Evolutionary conservation across 495 filamentous ascomycete genomes (phyloP), one percentile per base, ranked within the genome.

Genomic region (Xylaria intraflava): DNA sequence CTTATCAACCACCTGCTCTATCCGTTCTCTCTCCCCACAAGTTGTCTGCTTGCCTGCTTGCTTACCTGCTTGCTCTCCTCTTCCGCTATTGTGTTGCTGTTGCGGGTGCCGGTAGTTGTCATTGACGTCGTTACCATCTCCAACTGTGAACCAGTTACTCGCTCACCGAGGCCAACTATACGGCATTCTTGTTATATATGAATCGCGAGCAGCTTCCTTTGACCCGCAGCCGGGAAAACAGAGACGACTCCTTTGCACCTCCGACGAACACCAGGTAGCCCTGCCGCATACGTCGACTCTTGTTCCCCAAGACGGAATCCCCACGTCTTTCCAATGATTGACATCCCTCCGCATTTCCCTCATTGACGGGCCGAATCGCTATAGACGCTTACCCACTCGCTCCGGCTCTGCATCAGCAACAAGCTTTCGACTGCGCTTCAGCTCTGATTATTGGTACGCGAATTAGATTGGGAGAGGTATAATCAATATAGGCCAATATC

Each of bases 301-400:
- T 27, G 26, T 26, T 36, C n/a, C 49, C 58, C 64, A 55, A 58
- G 63, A 49, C 61, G 20, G 38, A 39, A 62, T 66, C 61, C 64
- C 64, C 64, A 59, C 58, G 56, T 66, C 64, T 38, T 63, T 64
- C 61, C 62, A 57, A 66, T 66, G 64, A 62, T 47, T 52, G 47
- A 55, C 53, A 49, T 60, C 39, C 64, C 64, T 64, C 64, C 64
- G 64, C 64, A 62, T 62, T 61, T 57, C 43, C 56, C 53, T 60
- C 46, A 62, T 42, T 59, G 61, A 66, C 64, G 64, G 63, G 64
- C 64, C 64, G 64, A 66, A 64, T 66, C 62, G 60, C 27, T 56
- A 30, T 12, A 30, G 29, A 63, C 53, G 55, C 61, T 62, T 59
- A 55, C 53, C 61, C 58, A 56, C 53, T 60, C 55, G 53, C 54